Evolutionary conservation across 345 rosid species (phyloP), one percentile per base, ranked within the genome.

Genomic region (Erucastrum elatum): DNA sequence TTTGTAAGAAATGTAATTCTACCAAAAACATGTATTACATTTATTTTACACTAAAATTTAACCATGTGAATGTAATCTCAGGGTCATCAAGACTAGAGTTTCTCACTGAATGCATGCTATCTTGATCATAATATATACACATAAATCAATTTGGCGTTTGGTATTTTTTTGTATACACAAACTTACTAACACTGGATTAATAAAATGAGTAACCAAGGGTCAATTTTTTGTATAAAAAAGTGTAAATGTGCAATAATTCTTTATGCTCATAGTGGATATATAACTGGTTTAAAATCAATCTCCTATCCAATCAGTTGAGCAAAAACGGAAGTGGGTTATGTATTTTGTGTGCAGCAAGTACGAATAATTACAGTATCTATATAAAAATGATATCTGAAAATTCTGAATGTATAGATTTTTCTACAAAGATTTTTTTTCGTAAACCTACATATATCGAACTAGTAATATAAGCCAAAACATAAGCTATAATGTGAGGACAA

Each of bases 371-470:
- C 30, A 30, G 4, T 53, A 68, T 16, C 58, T 51, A 51, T 27
- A 4, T 1, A 55, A 5, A 16, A 29, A 41, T 2, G 2, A 58
- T 27, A n/a, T 41, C 35, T 21, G 37, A 51, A 72, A n/a, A 51
- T 27, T 41, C 4, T 39, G 11, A 25, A 61, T 72, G 17, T 17
- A n/a, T 34, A 34, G 31, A 49, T 74, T 25, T 34, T 37, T 55
- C 8, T 11, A 66, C 66, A 16, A 37, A 75, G 1, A 27, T 6
- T 10, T 64, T 58, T 41, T 11, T 41, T 35, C 44, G 25, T 58
- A 76, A 59, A 33, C 64, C 53, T 46, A 61, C 55, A 51, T 46
- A 61, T 29, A 77, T 77, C 58, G 41, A 77, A 56, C 72, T 58
- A 30, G 33, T n/a, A 77, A 53, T 64, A 70, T 63, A 66, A 26